Percentiles rank a stretch among this genome's conserved stretches.
phyloP scores from a whole-genome alignment of 2,329 filamentous ascomycete genomes.

The Byssochlamys sp. region DNA sequence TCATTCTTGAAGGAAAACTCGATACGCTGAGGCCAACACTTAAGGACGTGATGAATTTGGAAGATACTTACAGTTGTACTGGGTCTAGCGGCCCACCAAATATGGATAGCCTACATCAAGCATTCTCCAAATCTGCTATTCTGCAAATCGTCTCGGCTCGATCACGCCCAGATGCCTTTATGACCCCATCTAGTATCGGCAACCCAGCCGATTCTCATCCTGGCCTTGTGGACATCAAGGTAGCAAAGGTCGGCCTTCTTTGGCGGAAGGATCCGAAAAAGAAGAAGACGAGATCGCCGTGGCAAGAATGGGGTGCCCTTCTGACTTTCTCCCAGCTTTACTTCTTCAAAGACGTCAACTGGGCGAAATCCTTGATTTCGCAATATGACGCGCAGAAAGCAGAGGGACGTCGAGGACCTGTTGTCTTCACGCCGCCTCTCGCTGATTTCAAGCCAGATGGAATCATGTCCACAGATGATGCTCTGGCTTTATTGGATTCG shows the following conservation, averaged over 20 bases:
- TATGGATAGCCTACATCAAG: slow-evolving; percentile 70
- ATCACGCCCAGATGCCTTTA: slow-evolving; percentile 89
- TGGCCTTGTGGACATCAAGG: slow-evolving; percentile 91
- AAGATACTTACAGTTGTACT: slow-evolving; percentile 83
- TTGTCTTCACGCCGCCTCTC: slow-evolving; percentile 82
- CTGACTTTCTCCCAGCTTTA: slow-evolving; percentile 94
- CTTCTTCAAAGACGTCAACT: slow-evolving; percentile 85
- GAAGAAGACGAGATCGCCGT: slow-evolving; percentile 86
- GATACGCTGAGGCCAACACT: slow-evolving; percentile 74
- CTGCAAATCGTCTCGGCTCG: slow-evolving; percentile 90
- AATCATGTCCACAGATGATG: slow-evolving; percentile 84
- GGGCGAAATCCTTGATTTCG: slow-evolving; percentile 82
- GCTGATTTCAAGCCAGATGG: slow-evolving; percentile 89
- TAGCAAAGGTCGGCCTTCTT: slow-evolving; percentile 86
- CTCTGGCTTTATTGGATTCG: slow-evolving; percentile 75
- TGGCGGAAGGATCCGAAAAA: slow-evolving; percentile 94
- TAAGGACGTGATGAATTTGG: slow-evolving; percentile 82
- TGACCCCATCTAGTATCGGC: slow-evolving; percentile 72
- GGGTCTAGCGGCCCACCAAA: slow-evolving; percentile 69
- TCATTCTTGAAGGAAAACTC: slow-evolving; percentile 83
- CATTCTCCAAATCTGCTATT: slow-evolving; percentile 83
- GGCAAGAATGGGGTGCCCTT: slow-evolving; percentile 98
- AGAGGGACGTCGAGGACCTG: slow-evolving; percentile 63
- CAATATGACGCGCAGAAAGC: slow-evolving; percentile 78
- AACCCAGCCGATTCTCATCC: slow-evolving; percentile 81